These are phyloP conservation scores for Termitomyces sp. DNA, from an alignment of 768 basidiomycete genomes.

Conservation along the genomic window DNA sequence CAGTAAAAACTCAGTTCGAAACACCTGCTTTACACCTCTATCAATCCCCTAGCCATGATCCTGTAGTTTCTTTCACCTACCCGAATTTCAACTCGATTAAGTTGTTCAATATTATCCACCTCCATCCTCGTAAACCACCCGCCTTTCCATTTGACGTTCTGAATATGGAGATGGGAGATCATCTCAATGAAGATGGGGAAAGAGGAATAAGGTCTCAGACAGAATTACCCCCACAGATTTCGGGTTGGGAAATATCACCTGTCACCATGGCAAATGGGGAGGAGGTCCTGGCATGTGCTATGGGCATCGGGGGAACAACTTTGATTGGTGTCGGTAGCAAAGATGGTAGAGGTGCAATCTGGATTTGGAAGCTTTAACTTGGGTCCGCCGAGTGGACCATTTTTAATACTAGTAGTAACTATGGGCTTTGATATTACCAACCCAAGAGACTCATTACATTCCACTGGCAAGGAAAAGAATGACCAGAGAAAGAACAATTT, in stretches of 20 bases:
- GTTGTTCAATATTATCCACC: slow-evolving; percentile 41
- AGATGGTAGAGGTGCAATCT: slow-evolving; percentile 31
- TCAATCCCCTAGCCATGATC: slow-evolving; percentile 42
- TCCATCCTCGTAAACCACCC: slow-evolving; percentile 38
- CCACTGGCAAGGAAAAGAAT: slow-evolving; percentile 1
- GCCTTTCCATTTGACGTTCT: slow-evolving; percentile 34
- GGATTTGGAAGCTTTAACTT: slow-evolving; percentile 30
- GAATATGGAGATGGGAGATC: slow-evolving; percentile 16
- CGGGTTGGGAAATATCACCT: slow-evolving; percentile 19
- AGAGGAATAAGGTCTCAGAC: neutral
- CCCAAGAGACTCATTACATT: neutral
- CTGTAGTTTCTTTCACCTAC: slow-evolving; percentile 40
- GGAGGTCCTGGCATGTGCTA: slow-evolving; percentile 33
- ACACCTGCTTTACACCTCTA: slow-evolving; percentile 36
- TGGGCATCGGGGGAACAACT: slow-evolving; percentile 37
- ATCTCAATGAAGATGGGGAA: slow-evolving; percentile 22
- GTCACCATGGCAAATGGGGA: slow-evolving; percentile 2
- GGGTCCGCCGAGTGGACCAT: neutral
- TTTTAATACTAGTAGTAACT: neutral
- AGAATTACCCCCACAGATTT: slow-evolving; percentile 7
- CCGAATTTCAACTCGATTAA: slow-evolving; percentile 35
- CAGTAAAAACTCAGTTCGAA: slow-evolving; percentile 25
- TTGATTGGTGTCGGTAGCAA: slow-evolving; percentile 36
- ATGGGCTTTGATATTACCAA: neutral
- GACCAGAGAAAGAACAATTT: slow-evolving; percentile 3